Evolutionary conservation across 75 land plant species (phyloP).

Genomic region (Pseudotsuga menziesii): DNA sequence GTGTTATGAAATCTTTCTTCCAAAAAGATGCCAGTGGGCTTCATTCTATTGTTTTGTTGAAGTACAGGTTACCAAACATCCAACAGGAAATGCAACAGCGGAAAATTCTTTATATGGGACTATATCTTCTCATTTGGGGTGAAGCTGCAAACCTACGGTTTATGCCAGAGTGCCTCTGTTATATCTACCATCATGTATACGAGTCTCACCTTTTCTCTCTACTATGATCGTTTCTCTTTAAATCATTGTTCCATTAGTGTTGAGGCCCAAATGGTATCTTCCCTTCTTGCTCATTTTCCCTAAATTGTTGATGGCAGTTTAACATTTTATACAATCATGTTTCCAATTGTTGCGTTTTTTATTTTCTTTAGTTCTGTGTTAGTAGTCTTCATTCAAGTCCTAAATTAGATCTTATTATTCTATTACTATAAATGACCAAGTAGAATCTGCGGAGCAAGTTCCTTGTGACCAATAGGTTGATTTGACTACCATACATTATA

Average conservation of each 20-base stretch:
- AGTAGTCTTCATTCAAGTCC: neutral
- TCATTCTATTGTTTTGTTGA: neutral
- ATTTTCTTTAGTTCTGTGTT: neutral
- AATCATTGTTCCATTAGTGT: too few relatives aligned
- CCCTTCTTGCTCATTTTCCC: too few relatives aligned
- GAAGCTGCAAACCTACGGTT: slow-evolving; percentile 97
- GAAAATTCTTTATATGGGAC: slow-evolving; percentile 79
- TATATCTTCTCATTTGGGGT: slow-evolving; percentile 97
- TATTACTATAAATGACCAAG: neutral
- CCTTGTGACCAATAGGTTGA: neutral
- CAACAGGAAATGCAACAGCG: slow-evolving; percentile 89
- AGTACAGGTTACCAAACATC: slow-evolving; percentile 72
- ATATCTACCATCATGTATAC: slow-evolving; percentile 94
- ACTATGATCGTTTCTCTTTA: neutral
- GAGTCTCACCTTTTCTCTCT: neutral
- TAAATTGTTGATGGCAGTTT: too few relatives aligned
- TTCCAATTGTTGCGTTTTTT: neutral
- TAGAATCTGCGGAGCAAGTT: neutral
- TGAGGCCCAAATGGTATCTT: too few relatives aligned
- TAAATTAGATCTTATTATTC: neutral
- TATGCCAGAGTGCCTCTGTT: slow-evolving; percentile 99
- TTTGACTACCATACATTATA: too few relatives aligned
- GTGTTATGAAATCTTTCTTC: slow-evolving; percentile 2
- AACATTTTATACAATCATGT: too few relatives aligned
- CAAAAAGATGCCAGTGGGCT: neutral